phyloP scores from a whole-genome alignment of 2,329 filamentous ascomycete genomes.

The Fusarium anguioides region DNA sequence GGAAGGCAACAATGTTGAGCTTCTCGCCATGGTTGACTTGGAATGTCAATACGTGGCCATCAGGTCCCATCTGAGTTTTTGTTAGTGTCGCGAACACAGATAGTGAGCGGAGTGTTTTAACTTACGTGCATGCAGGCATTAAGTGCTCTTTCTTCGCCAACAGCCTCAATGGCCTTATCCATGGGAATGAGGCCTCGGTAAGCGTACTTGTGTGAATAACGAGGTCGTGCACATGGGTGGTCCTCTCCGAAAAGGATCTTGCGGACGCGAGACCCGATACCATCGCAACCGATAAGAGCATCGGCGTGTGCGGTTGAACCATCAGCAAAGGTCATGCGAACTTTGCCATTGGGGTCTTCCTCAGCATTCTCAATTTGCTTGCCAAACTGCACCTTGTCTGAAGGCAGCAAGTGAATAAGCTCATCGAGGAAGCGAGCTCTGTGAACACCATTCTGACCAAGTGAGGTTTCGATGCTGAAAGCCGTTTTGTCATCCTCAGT shows the following conservation, averaged over 20 bases:
- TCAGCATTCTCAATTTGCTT: slow-evolving; percentile 51
- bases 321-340: slow-evolving; percentile 53
- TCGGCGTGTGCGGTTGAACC: slow-evolving; percentile 53
- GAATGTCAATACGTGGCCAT: slow-evolving; percentile 68
- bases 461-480: slow-evolving; percentile 34
- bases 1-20: slow-evolving; percentile 65
- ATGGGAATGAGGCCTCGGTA: slow-evolving; percentile 63
- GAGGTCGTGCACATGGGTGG: slow-evolving; percentile 51
- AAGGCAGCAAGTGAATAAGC: slow-evolving; percentile 53
- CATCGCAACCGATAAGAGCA: slow-evolving; percentile 69
- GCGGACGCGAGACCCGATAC: slow-evolving; percentile 68
- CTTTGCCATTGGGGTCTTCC: slow-evolving; percentile 36
- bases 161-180: slow-evolving; percentile 60
- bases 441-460: slow-evolving; percentile 49
- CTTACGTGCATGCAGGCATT: slow-evolving; percentile 47
- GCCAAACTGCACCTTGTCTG: slow-evolving; percentile 47
- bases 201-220: slow-evolving; percentile 67
- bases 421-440: slow-evolving; percentile 55
- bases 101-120: neutral
- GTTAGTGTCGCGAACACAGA: neutral
- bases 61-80: slow-evolving; percentile 53
- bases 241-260: slow-evolving; percentile 59
- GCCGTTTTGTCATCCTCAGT: slow-evolving; percentile 7
- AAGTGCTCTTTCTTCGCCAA: slow-evolving; percentile 54
- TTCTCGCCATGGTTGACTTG: slow-evolving; percentile 65